Conservation (phyloP, 2,329 filamentous ascomycete genomes). For the Neonectria faginata region DNA sequence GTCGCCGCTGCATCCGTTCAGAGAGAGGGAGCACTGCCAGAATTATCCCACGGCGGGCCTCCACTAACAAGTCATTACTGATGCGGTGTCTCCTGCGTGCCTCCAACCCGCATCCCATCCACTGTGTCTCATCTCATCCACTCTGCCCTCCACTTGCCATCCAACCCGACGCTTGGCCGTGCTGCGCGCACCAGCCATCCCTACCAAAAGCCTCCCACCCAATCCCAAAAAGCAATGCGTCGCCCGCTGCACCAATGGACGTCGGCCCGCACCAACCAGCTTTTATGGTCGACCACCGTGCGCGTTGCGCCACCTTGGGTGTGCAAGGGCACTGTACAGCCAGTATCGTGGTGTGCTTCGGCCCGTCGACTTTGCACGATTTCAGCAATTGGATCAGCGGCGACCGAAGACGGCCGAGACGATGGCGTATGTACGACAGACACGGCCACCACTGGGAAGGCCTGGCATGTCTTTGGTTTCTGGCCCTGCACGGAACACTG, state of each 20-base stretch:
- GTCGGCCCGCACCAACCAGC: slow-evolving; percentile 18
- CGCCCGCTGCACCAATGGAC: slow-evolving; percentile 19
- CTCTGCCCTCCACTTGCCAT: slow-evolving; percentile 12
- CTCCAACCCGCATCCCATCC: slow-evolving; percentile 16
- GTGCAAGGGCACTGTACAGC: slow-evolving; percentile 13
- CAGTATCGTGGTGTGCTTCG: background rate
- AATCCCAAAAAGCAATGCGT: slow-evolving; percentile 23
- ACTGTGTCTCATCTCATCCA: background rate
- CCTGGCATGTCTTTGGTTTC: background rate
- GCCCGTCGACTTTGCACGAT: background rate
- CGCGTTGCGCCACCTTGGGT: slow-evolving; percentile 20
- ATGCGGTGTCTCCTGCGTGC: slow-evolving; percentile 10
- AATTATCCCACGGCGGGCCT: background rate
- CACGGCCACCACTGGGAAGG: slow-evolving; percentile 6
- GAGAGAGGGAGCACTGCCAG: background rate
- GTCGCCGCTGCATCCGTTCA: slow-evolving; percentile 21
- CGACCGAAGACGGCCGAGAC: slow-evolving; percentile 25
- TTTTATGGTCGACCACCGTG: slow-evolving; percentile 23
- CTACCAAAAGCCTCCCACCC: slow-evolving; percentile 16
- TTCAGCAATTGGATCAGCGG: slow-evolving; percentile 24
- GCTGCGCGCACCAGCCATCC: slow-evolving; percentile 9
- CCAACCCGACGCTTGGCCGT: slow-evolving; percentile 5
- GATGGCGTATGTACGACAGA: slow-evolving; percentile 15
- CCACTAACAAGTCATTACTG: background rate
- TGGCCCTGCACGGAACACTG: background rate